phyloP scores from a whole-genome alignment of 306 rosid genomes.

The Trifolium subterraneum region DNA sequence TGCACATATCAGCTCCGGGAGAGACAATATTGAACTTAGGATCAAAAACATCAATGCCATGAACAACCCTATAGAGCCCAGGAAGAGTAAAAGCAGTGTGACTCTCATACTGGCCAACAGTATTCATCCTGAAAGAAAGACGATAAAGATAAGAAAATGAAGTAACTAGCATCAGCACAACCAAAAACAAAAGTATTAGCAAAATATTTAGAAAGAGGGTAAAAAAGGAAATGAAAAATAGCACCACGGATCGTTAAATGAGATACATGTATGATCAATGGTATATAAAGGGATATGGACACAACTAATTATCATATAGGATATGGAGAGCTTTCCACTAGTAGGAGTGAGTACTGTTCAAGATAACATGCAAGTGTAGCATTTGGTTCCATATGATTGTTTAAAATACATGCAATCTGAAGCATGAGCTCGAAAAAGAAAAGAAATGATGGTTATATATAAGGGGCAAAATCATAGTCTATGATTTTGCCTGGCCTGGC shows the following conservation, averaged over 20 bases:
- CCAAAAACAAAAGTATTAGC: neutral
- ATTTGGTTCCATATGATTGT: neutral
- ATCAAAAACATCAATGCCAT: constrained; percentile 94
- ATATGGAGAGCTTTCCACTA: neutral
- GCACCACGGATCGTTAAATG: neutral
- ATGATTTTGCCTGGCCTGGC: too few species aligned
- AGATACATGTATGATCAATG: neutral
- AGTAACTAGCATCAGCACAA: constrained; percentile 23
- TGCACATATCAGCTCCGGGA: constrained; percentile 90
- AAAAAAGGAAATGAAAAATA: neutral
- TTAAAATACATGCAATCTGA: neutral
- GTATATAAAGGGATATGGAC: constrained; percentile 8
- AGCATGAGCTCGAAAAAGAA: constrained; percentile 28
- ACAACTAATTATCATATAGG: constrained; percentile 9
- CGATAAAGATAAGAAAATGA: constrained; percentile 17
- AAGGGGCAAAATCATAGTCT: neutral
- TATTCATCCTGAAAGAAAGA: constrained; percentile 73
- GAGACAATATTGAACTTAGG: constrained; percentile 98
- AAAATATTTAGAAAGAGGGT: neutral
- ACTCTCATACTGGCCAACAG: constrained; percentile 97
- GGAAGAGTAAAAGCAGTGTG: constrained; percentile 90
- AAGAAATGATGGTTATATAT: constrained; percentile 4
- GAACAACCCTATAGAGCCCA: constrained; percentile 89
- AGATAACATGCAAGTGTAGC: neutral
- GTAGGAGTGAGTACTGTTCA: neutral